Conservation (phyloP, 495 filamentous ascomycete genomes). For the Hyaloscypha finlandica region DNA sequence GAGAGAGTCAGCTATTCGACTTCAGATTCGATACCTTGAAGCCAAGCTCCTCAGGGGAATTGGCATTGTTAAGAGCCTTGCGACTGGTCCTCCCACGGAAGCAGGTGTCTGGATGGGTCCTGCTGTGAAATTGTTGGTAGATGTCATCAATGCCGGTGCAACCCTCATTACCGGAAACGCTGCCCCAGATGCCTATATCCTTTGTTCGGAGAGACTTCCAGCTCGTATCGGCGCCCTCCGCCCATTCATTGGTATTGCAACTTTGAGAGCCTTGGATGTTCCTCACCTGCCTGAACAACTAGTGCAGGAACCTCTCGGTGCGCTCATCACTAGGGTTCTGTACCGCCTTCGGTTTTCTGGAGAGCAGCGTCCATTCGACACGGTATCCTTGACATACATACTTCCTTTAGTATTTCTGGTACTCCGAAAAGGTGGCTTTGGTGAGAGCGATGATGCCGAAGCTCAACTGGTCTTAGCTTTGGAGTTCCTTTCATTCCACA, state of each 20-base stretch:
- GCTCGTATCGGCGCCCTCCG: conserved; percentile 73
- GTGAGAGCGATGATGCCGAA: conserved; percentile 75
- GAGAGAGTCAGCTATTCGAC: conserved; percentile 80
- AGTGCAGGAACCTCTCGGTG: conserved; percentile 76
- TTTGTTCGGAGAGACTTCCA: conserved; percentile 71
- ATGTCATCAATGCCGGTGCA: conserved; percentile 74
- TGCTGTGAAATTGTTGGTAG: conserved; percentile 68
- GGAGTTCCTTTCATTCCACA: conserved; percentile 90
- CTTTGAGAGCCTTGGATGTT: conserved; percentile 73
- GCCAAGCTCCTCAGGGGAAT: conserved; percentile 74
- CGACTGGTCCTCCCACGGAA: conserved; percentile 81
- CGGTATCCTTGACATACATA: conserved; percentile 80
- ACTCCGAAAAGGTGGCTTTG: conserved; percentile 76
- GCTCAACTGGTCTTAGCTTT: conserved; percentile 84
- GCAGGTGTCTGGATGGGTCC: conserved; percentile 83
- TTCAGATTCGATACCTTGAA: conserved; percentile 64
- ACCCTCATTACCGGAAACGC: conserved; percentile 76
- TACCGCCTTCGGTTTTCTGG: conserved; percentile 88
- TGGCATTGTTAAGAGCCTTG: conserved; percentile 79
- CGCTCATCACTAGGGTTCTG: conserved; percentile 84
- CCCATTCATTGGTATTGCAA: conserved; percentile 84
- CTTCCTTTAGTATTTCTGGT: conserved; percentile 78
- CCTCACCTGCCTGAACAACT: conserved; percentile 69
- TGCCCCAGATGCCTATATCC: conserved; percentile 77
- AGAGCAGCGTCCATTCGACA: conserved; percentile 89